Conservation (phyloP, 345 rosid genomes). For the Eutrema japonicum region DNA sequence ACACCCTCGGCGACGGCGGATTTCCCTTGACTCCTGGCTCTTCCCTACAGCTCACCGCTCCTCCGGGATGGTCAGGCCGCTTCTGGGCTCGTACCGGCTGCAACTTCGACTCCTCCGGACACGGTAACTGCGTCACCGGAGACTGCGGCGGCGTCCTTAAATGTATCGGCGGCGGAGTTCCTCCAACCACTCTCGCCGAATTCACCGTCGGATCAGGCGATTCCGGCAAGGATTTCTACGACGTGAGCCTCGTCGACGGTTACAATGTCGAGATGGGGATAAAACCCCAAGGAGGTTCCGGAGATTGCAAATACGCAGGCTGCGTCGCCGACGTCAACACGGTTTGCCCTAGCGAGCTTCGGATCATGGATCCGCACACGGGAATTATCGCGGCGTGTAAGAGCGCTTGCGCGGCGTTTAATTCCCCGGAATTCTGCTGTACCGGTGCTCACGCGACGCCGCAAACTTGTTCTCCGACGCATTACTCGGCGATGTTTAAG, state of each 20-base stretch:
- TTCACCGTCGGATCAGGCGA: conserved; percentile 61
- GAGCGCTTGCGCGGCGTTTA: conserved; percentile 86
- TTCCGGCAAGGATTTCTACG: conserved; percentile 73
- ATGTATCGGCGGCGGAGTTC: conserved; percentile 76
- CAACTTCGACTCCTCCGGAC: conserved; percentile 66
- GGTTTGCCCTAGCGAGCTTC: conserved; percentile 69
- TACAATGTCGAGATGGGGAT: conserved; percentile 84
- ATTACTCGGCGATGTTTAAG: conserved; percentile 81
- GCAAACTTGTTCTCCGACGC: conserved; percentile 72
- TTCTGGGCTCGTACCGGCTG: conserved; percentile 92
- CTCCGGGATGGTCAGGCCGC: conserved; percentile 83
- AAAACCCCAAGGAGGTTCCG: conserved; percentile 63
- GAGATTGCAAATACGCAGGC: conserved; percentile 79
- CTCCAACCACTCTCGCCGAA: conserved; percentile 73
- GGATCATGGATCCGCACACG: conserved; percentile 49
- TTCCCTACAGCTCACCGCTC: conserved; percentile 61
- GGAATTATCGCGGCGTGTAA: conserved; percentile 73
- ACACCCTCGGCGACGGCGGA: conserved; percentile 73
- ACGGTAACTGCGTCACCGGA: conserved; percentile 74
- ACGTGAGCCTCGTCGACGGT: conserved; percentile 93
- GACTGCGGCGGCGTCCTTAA: conserved; percentile 75
- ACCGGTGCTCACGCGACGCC: conserved; percentile 75
- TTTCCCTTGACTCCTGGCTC: conserved; percentile 59
- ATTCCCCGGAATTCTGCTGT: conserved; percentile 78
- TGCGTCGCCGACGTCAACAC: conserved; percentile 71